Percentiles rank a stretch among this genome's conserved stretches.
Conservation (phyloP, 768 basidiomycete species). For the Pleurotus salmoneostramineus region DNA sequence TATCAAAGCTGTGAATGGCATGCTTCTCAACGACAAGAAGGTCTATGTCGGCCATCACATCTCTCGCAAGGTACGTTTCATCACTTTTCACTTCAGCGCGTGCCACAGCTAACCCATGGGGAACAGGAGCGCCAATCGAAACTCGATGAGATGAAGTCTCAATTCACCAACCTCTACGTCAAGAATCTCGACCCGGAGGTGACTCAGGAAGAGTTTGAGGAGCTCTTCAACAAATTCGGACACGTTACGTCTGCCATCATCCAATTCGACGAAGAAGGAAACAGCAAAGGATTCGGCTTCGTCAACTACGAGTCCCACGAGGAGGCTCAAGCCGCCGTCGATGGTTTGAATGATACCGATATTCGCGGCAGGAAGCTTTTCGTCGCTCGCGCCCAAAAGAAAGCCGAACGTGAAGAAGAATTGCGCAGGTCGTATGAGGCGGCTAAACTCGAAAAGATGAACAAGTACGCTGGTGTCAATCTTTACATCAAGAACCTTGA, state of each 20-base stretch:
- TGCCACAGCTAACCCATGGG: not conserved
- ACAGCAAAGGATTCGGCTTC: conserved; percentile 96
- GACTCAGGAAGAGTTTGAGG: conserved; percentile 81
- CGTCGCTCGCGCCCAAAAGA: conserved; percentile 97
- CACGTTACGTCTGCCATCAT: conserved; percentile 86
- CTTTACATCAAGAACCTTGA: conserved; percentile 99
- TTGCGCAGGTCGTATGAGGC: conserved; percentile 90
- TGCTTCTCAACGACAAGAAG: conserved; percentile 99
- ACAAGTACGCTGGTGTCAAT: conserved; percentile 99
- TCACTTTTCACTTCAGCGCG: not conserved
- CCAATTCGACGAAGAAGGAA: conserved; percentile 81
- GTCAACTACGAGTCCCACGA: conserved; percentile 96
- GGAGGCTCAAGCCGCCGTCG: conserved; percentile 87
- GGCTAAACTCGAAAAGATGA: conserved; percentile 94
- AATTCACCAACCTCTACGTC: conserved; percentile 98
- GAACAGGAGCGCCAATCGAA: conserved; percentile 92
- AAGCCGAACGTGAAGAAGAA: conserved; percentile 97
- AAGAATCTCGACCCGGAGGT: conserved; percentile 92
- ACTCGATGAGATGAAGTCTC: conserved; percentile 94
- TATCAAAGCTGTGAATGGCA: conserved; percentile 98
- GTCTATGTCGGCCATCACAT: conserved; percentile 98
- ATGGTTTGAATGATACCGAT: conserved; percentile 83
- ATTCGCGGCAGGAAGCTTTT: conserved; percentile 86
- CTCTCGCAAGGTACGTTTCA: conserved; percentile 75
- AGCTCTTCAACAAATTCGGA: conserved; percentile 76